Base-by-base conservation (phyloP, 2,329 filamentous ascomycete species). In the Neofusicoccum kwambonambiense region DNA sequence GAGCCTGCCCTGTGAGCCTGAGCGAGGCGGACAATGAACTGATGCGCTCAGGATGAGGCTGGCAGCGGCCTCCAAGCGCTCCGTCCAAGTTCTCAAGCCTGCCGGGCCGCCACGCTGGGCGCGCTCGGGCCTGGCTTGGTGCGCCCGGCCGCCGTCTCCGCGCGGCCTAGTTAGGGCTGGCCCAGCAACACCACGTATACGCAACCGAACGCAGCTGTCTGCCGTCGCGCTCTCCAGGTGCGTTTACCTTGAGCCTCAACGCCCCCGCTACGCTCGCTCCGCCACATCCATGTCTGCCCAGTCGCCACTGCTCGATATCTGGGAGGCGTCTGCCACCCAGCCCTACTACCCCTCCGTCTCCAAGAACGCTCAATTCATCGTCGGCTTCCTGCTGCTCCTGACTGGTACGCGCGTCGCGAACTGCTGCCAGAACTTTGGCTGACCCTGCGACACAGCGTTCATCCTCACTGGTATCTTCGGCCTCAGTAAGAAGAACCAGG, bases 281-380 rank as follows among this genome's bases (percentile, higher is more conserved):
- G 42, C 56, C 42, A 47, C 34, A 9, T 41, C 57, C 50, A 64
- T 66, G 60, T 66, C 65, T 64, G 47, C 61, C n/a, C 17, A 39
- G 13, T 51, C 47, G 84, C 83, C 96, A 79, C 88, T 83, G 58
- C 75, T 90, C 81, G 88, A 95, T 79, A 86, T 96, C 82, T 98
- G 94, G 94, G 90, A 96, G 85, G 91, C 92, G 85, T 91, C 93
- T 82, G 87, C 91, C 80, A 87, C 88, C 85, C 91, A 88, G 82
- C 92, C 93, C 68, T 98, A 95, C 82, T 80, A 89, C 72, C 93
- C 94, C 67, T 77, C 87, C 65, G 81, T 98, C 73, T 86, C 86
- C 77, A 98, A 98, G 83, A 86, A 88, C 74, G 88, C 83, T 76
- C 95, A 98, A 72, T 95, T 97, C 82, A 81, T 86, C 70, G 83